Evolutionary conservation across 2,329 filamentous ascomycete species (phyloP).

Genomic region (Escovopsis sp.): DNA sequence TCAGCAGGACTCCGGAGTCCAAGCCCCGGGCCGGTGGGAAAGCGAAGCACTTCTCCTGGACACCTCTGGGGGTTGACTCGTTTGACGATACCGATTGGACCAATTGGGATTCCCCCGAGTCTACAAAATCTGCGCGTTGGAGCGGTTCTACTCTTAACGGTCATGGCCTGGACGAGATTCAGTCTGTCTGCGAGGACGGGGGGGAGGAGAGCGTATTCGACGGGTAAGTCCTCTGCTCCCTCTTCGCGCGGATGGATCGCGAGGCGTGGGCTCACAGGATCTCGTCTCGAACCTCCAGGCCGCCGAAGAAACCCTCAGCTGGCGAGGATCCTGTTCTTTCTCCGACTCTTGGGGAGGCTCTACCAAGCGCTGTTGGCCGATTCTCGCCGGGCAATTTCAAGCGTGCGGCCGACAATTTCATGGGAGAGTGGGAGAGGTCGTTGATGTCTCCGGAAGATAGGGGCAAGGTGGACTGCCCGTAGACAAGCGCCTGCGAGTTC

Average conservation of each 20-base stretch:
- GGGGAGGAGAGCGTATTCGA: conserved; percentile 30
- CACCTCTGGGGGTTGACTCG: conserved; percentile 40
- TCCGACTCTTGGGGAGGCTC: conserved; percentile 37
- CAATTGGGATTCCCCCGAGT: conserved; percentile 45
- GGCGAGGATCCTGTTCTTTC: conserved; percentile 19
- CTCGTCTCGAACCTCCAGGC: neutral
- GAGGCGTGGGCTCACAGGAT: no score
- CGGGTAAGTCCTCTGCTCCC: conserved; percentile 26
- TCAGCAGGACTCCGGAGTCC: conserved; percentile 15
- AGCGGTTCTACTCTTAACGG: conserved; percentile 43
- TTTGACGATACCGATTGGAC: conserved; percentile 50
- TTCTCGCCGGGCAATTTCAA: conserved; percentile 64
- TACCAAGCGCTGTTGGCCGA: conserved; percentile 59
- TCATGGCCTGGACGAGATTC: conserved; percentile 27
- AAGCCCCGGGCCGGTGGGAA: conserved; percentile 23
- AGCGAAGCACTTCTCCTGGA: conserved; percentile 45
- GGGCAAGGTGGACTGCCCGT: conserved; percentile 14
- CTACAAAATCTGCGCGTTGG: conserved; percentile 45
- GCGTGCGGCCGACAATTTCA: conserved; percentile 67
- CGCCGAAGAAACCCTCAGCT: conserved; percentile 3
- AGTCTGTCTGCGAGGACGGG: conserved; percentile 30
- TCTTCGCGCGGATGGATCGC: no score
- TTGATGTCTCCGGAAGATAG: conserved; percentile 16
- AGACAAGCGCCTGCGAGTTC: no score
- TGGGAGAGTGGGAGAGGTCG: conserved; percentile 79